Evolutionary conservation across 169 alveolate genomes (phyloP), one percentile per base, ranked within the genome.

Genomic region (Blepharisma undulans): DNA sequence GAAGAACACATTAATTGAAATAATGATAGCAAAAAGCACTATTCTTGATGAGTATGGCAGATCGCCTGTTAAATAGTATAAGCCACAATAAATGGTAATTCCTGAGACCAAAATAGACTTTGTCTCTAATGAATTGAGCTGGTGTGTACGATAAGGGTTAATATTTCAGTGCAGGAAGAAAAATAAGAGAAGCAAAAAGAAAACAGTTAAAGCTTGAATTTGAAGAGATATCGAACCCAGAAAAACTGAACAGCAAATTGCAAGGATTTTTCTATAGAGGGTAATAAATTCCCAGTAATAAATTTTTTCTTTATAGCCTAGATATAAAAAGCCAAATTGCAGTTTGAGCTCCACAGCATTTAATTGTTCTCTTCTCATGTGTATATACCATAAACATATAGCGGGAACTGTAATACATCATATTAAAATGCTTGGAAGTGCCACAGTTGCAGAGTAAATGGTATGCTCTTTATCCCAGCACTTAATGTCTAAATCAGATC

Each of bases 371-470:
- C 18, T 19, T 21, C 27, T 48, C 78, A 88, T 22, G 16, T 88
- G 30, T 12, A 88, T 27, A 3, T 12, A 48, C 14, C 66, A 48
- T 48, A 48, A 48, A 5, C 66, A 48, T 48, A 91, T 7, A 5
- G 93, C 32, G 18, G 96, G 96, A 29, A 88, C 32, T 1, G 95
- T 95, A 59, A 94, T 48, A 21, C 92, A 95, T 94, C 95, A 93
- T 0, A 94, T 72, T 4, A 92, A 60, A 7, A 94, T 33, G 81
- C 89, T 89, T 22, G 95, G 95, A 5, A 93, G n/a, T 6, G 94
- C 94, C 1, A 94, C 88, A 1, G 61, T 36, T 1, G 93, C 21
- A 21, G 91, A 71, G 91, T 92, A 92, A 81, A 12, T 33, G 0
- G 71, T 76, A 76, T 94, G 96, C 32, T 25, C 21, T 6, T 80